These are phyloP conservation scores for Leishmania lainsoni DNA, from an alignment of 208 protist genomes.

Conservation along the genomic window DNA sequence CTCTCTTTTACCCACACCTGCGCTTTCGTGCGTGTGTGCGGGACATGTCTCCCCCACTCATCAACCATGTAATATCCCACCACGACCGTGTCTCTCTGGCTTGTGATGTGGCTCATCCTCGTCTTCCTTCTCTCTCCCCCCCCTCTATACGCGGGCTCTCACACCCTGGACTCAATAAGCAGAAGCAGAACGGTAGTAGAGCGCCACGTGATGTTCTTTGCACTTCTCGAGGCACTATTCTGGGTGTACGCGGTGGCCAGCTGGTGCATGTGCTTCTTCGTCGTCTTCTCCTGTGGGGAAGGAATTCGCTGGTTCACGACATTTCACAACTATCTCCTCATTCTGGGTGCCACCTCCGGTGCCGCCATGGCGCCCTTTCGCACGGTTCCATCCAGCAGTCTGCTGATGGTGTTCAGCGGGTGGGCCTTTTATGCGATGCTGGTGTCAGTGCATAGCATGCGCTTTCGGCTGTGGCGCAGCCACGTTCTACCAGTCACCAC, in stretches of 20 bases:
- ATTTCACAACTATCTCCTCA: constrained; percentile 77
- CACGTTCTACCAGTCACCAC: constrained; percentile 78
- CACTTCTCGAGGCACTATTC: constrained; percentile 38
- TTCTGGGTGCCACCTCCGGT: constrained; percentile 62
- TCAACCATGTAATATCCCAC: not conserved
- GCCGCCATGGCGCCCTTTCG: constrained; percentile 51
- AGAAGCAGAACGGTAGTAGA: not conserved
- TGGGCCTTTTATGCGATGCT: constrained; percentile 86
- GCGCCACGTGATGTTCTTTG: constrained; percentile 25
- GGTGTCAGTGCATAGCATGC: constrained; percentile 74
- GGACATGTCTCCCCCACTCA: not conserved
- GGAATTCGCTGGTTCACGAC: constrained; percentile 80
- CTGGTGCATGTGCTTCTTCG: constrained; percentile 92
- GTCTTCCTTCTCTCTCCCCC: not conserved
- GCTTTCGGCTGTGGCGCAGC: constrained; percentile 63
- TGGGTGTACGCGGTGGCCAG: constrained; percentile 80
- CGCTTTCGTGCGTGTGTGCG: not conserved
- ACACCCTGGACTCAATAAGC: not conserved
- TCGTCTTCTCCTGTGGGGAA: constrained; percentile 84
- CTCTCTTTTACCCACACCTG: not conserved
- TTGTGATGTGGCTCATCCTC: not conserved
- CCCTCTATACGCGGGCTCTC: not conserved
- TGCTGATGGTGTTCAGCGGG: constrained; percentile 64
- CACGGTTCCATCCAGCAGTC: constrained; percentile 51
- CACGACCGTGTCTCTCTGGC: not conserved